phyloP scores from a whole-genome alignment of 371 early-diverging fungal genomes.

The Rhizopus sp. region DNA sequence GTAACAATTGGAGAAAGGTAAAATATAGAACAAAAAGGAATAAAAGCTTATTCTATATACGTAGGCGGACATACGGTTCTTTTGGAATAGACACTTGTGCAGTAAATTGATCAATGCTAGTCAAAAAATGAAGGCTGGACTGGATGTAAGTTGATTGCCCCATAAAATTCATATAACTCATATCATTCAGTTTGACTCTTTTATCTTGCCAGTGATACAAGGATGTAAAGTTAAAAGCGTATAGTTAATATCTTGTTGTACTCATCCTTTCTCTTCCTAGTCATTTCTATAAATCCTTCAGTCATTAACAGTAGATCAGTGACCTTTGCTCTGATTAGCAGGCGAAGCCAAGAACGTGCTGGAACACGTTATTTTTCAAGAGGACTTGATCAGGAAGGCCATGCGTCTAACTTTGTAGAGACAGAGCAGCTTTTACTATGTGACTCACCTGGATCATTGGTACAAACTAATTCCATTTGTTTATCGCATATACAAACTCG shows the following conservation, averaged over 20 bases:
- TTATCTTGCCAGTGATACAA: slow-evolving; percentile 88
- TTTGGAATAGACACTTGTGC: slow-evolving; percentile 82
- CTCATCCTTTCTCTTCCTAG: slow-evolving; percentile 24
- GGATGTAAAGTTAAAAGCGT: slow-evolving; percentile 68
- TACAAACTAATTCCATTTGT: slow-evolving; percentile 29
- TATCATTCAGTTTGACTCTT: slow-evolving; percentile 59
- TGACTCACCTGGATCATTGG: slow-evolving; percentile 30
- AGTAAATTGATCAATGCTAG: slow-evolving; percentile 58
- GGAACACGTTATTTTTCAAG: slow-evolving; percentile 92
- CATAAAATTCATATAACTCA: neutral
- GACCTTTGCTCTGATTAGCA: slow-evolving; percentile 77
- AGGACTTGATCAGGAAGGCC: slow-evolving; percentile 90
- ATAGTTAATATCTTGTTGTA: neutral
- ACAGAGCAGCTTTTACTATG: slow-evolving; percentile 90
- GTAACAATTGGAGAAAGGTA: slow-evolving; percentile 41
- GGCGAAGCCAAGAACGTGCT: slow-evolving; percentile 77
- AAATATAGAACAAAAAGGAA: neutral
- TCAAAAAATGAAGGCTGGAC: slow-evolving; percentile 5
- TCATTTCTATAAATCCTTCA: slow-evolving; percentile 52
- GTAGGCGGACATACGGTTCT: slow-evolving; percentile 84
- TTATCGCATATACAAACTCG: slow-evolving; percentile 89
- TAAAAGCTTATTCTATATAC: neutral
- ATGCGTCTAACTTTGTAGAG: slow-evolving; percentile 97
- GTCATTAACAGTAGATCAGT: slow-evolving; percentile 60
- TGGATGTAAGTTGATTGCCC: slow-evolving; percentile 39